Evolutionary conservation across 768 basidiomycete species (phyloP), one percentile per base, ranked within the genome.

Genomic region (Mycena belliarum): DNA sequence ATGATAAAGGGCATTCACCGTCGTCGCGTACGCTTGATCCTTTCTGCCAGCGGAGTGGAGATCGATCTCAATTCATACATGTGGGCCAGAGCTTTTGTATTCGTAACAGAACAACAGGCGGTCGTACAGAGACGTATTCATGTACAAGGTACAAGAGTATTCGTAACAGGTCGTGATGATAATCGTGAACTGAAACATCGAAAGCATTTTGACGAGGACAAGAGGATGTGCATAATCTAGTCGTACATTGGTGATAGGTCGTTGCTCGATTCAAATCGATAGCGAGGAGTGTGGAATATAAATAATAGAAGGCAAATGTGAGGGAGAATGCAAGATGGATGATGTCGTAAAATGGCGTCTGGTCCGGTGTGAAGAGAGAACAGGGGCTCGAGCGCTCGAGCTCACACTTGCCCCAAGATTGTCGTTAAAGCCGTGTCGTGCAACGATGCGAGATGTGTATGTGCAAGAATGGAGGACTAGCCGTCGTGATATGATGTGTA

Each of bases 161-260:
- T 64, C 65, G 64, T 67, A 63, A 66, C 62, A 59, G 56, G 52
- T 68, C 67, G 66, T 67, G 65, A 71, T 60, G 61, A 66, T 59
- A 62, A 68, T 71, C 68, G 69, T 72, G 67, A 38, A 58, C 54
- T 60, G 64, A 51, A 69, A 63, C 66, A 58, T 45, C 59, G 69
- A 70, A 68, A 71, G 55, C 65, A 69, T 66, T 69, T 64, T 66
- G 71, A 52, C 48, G 69, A 73, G 70, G 67, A 64, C 57, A 58
- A 42, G 60, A 66, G 56, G 63, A 73, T 70, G 72, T 72, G 82
- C 81, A 84, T 86, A n/a, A 79, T 87, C 84, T 88, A 86, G 81
- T 85, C 82, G 80, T 88, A 87, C 86, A 85, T 58, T 71, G 70
- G 70, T 72, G 69, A 69, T 49, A 49, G 58, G 25, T 45, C 50